A percentile compares a stretch with the other conserved stretches of the same genome.
Conservation (phyloP, 2,329 filamentous ascomycete genomes). For the Fusarium solani-melongenae region DNA sequence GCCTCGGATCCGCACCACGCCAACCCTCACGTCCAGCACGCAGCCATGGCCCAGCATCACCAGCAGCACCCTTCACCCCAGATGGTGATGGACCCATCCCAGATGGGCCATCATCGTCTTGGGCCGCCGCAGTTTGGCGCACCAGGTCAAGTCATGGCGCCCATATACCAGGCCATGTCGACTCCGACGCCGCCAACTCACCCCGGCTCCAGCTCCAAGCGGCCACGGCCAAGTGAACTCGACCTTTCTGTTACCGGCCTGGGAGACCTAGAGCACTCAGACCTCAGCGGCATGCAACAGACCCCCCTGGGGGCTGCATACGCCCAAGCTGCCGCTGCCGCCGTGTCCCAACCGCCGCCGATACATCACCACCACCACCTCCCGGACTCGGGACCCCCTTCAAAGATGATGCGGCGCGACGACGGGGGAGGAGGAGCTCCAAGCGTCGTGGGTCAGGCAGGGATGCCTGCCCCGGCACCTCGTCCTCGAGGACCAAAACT, state of each 20-base stretch:
- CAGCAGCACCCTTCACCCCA: constrained; percentile 61
- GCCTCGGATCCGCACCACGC: constrained; percentile 53
- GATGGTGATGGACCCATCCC: constrained; percentile 66
- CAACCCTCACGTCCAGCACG: constrained; percentile 45
- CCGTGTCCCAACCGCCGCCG: constrained; percentile 56
- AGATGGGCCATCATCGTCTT: constrained; percentile 64
- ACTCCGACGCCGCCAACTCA: constrained; percentile 52
- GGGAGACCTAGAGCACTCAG: constrained; percentile 63
- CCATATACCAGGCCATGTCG: constrained; percentile 63
- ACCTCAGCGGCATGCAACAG: constrained; percentile 67
- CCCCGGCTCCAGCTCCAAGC: constrained; percentile 56
- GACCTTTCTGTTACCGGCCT: constrained; percentile 65
- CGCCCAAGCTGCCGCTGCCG: constrained; percentile 55
- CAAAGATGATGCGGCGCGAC: constrained; percentile 74
- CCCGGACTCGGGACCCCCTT: constrained; percentile 77
- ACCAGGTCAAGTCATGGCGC: constrained; percentile 60
- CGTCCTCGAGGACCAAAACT: constrained; percentile 88
- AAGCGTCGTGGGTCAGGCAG: constrained; percentile 86
- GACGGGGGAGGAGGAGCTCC: constrained; percentile 71
- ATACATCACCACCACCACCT: constrained; percentile 86
- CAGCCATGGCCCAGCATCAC: constrained; percentile 57
- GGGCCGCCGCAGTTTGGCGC: constrained; percentile 65
- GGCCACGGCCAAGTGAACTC: constrained; percentile 68
- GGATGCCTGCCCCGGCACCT: constrained; percentile 86
- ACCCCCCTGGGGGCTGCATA: constrained; percentile 64